These are phyloP conservation scores for Pinus albicaulis DNA, from an alignment of 75 land plant species.

Conservation along the genomic window DNA sequence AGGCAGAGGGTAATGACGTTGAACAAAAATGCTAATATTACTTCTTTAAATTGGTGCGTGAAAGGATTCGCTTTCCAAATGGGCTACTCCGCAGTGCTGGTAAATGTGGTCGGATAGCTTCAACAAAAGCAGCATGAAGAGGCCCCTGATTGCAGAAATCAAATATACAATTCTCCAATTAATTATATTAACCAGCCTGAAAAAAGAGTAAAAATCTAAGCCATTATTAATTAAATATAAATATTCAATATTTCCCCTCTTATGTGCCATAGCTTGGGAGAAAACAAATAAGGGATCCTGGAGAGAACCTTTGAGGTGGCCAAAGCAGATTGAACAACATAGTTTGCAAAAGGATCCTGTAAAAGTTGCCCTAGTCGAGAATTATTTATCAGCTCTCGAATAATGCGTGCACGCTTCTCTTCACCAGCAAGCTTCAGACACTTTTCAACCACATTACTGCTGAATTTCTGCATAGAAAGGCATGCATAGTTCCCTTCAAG, in stretches of 20 bases:
- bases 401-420: conserved; percentile 35
- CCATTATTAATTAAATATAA: background rate
- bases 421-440: conserved; percentile 58
- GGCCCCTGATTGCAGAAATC: conserved; percentile 40
- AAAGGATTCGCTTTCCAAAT: conserved; percentile 64
- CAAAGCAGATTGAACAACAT: conserved; percentile 82
- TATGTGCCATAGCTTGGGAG: background rate
- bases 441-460: conserved; percentile 90
- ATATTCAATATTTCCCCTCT: background rate
- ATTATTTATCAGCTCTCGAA: conserved; percentile 53
- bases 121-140: conserved; percentile 53
- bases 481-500: conserved; percentile 54
- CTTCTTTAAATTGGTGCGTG: conserved; percentile 49
- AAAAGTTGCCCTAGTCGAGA: conserved; percentile 54
- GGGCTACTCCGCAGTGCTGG: conserved; percentile 54
- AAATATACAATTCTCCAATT: conserved; percentile 2
- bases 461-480: conserved; percentile 73
- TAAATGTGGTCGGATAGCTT: conserved; percentile 60
- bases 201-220: background rate
- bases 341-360: conserved; percentile 81
- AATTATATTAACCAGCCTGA: background rate
- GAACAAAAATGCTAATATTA: conserved; percentile 12
- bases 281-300: background rate
- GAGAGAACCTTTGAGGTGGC: conserved; percentile 51
- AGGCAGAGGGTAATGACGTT: conserved; percentile 1